Percentiles rank a stretch among this genome's conserved stretches.
Conservation (phyloP, 2,329 filamentous ascomycete species). For the Geoglossum cookeanum region DNA sequence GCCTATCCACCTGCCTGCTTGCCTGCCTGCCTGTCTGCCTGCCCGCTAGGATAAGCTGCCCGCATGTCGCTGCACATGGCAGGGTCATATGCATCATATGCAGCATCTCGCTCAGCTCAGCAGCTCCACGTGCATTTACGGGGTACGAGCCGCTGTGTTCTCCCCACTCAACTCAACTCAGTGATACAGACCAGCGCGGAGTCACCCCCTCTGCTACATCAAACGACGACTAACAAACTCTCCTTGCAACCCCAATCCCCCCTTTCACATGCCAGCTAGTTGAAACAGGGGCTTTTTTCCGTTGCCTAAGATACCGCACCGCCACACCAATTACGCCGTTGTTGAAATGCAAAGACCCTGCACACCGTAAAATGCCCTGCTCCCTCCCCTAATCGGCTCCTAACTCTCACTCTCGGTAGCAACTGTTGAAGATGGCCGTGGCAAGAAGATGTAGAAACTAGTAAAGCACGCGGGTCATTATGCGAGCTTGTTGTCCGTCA, state of each 20-base stretch:
- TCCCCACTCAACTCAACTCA: no score
- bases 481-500: slow-evolving; percentile 16
- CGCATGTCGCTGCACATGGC: no score
- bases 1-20: no score
- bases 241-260: not conserved
- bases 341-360: not conserved
- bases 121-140: no score
- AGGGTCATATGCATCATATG: no score
- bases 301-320: not conserved
- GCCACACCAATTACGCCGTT: not conserved
- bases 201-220: no score
- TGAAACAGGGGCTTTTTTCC: not conserved
- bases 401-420: not conserved
- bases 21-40: no score
- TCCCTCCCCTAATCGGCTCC: not conserved
- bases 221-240: not conserved
- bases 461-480: slow-evolving; percentile 21
- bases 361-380: not conserved
- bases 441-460: slow-evolving; percentile 7
- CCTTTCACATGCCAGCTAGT: not conserved
- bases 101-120: no score
- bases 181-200: no score
- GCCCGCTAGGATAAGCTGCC: no score
- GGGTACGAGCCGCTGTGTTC: no score
- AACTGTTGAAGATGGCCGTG: not conserved